These are phyloP conservation scores for Domatiomyces catenatus DNA, from an alignment of 2,329 filamentous ascomycete species.

Conservation along the genomic window DNA sequence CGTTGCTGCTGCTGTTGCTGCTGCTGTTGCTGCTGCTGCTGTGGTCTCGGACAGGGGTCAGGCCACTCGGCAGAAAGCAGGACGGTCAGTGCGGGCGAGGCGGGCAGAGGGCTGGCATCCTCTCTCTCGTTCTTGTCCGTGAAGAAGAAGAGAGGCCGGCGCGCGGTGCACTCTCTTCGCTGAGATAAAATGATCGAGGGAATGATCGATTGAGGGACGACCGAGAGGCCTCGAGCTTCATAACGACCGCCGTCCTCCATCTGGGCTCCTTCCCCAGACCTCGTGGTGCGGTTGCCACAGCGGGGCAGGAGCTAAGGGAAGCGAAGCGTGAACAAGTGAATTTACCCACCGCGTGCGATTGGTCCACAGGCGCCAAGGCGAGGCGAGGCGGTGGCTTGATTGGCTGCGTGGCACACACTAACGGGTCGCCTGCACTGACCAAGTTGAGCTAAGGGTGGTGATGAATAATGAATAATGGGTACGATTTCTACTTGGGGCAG, in stretches of 20 bases:
- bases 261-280: not conserved
- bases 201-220: not conserved
- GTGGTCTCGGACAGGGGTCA: not conserved
- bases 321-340: not conserved
- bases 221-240: not conserved
- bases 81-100: not conserved
- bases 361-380: not conserved
- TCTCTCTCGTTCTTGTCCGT: not conserved
- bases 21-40: too few relatives aligned
- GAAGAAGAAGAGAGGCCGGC: not conserved
- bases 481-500: too few relatives aligned
- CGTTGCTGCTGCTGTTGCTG: too few relatives aligned
- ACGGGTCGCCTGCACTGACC: too few relatives aligned
- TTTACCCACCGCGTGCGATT: not conserved
- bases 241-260: not conserved
- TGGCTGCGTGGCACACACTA: too few relatives aligned
- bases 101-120: not conserved
- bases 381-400: too few relatives aligned
- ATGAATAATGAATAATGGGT: too few relatives aligned
- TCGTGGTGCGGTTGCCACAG: not conserved
- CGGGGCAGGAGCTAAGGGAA: not conserved
- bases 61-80: too few relatives aligned
- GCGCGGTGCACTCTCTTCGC: not conserved
- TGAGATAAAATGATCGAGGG: not conserved
- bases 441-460: too few relatives aligned